Conservation (phyloP, 2,329 filamentous ascomycete species). For the Exophiala phaeomuriformis region DNA sequence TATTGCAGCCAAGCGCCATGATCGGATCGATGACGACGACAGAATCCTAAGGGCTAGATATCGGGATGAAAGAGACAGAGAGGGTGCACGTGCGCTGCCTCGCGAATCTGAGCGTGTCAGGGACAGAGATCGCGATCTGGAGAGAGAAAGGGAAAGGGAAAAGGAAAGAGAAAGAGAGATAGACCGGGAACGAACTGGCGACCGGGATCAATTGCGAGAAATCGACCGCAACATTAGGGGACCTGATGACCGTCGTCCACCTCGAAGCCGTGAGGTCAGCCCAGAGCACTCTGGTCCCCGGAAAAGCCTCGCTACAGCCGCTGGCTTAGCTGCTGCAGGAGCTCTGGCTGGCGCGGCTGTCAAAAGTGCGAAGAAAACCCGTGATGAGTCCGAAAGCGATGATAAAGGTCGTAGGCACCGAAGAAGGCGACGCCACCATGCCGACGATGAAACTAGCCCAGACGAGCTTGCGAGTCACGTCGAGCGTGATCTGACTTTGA, state of each 20-base stretch:
- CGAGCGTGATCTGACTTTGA: constrained; percentile 16
- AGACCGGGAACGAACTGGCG: constrained; percentile 19
- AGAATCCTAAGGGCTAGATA: constrained; percentile 10
- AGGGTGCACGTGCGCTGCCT: constrained; percentile 3
- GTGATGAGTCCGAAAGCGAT: constrained; percentile 23
- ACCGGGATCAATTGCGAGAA: constrained; percentile 14
- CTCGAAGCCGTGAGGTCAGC: constrained; percentile 22
- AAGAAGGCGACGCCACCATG: constrained; percentile 16
- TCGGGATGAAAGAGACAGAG: constrained; percentile 20
- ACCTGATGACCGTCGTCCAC: constrained; percentile 14
- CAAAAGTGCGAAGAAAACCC: constrained; percentile 15
- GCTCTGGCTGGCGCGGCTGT: constrained; percentile 16
- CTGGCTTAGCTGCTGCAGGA: constrained; percentile 22
- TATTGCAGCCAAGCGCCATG: constrained; percentile 10
- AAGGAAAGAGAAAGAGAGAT: constrained; percentile 17
- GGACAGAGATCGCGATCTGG: constrained; percentile 18
- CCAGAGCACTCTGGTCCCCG: constrained; percentile 22
- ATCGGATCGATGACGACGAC: constrained; percentile 20
- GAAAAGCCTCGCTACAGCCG: constrained; percentile 20
- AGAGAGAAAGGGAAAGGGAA: constrained; percentile 17
- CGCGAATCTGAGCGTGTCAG: constrained; percentile 18
- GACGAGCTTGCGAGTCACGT: constrained; percentile 17
- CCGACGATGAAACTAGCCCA: constrained; percentile 12
- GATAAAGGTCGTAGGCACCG: constrained; percentile 20
- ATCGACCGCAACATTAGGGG: constrained; percentile 12